These are phyloP conservation scores for Alternaria brassicicola DNA, from an alignment of 2,329 filamentous ascomycete genomes.

Conservation along the genomic window DNA sequence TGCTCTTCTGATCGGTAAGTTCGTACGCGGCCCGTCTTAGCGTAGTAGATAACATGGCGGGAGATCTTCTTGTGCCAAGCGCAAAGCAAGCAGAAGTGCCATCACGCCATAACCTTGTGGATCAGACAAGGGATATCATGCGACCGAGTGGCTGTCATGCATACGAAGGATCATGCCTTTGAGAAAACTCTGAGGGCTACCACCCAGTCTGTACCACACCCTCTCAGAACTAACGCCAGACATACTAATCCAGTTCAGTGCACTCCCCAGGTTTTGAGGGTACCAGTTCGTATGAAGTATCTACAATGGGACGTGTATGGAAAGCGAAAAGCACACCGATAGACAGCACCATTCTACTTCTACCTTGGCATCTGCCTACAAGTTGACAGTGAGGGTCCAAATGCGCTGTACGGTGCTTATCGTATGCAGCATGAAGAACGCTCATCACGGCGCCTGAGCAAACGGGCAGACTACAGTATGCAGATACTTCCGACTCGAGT, in stretches of 20 bases:
- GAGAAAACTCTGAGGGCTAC: background rate
- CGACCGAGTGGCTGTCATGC: background rate
- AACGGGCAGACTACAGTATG: background rate
- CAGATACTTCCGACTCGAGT: background rate
- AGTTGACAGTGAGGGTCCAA: background rate
- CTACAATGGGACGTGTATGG: background rate
- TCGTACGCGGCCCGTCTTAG: background rate
- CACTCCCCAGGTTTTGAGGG: background rate
- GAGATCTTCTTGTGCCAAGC: background rate
- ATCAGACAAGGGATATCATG: background rate
- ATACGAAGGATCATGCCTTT: background rate
- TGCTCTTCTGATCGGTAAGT: background rate
- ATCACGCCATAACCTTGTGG: background rate
- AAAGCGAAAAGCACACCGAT: background rate
- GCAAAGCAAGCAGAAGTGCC: background rate
- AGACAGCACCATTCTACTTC: background rate
- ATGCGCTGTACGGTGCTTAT: background rate
- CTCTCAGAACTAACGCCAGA: background rate
- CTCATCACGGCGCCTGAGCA: background rate
- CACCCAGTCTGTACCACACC: background rate
- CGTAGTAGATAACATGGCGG: background rate
- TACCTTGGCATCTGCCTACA: background rate
- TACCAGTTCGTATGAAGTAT: background rate
- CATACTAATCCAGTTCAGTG: background rate
- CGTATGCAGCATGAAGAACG: background rate